Percentiles rank a stretch among this genome's conserved stretches.
Conservation (phyloP, 441 rosid genomes). For the Geranium incanum region DNA sequence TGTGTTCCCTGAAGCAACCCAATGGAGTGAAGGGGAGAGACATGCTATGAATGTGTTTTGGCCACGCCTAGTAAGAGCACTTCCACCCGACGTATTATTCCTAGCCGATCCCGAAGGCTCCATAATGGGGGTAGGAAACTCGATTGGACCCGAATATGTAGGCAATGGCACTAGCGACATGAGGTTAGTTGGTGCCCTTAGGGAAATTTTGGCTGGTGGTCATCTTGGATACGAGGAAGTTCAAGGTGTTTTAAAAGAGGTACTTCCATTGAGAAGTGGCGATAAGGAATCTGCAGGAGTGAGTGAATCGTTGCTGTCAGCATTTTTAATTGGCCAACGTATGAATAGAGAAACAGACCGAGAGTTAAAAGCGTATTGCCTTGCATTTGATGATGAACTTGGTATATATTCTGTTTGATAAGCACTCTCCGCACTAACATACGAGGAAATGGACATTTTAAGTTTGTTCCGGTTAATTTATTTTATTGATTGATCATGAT, state of each 20-base stretch:
- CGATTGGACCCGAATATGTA: slow-evolving; percentile 64
- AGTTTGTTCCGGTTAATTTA: slow-evolving; percentile 19
- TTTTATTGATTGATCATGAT: slow-evolving; percentile 22
- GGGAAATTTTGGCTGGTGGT: slow-evolving; percentile 92
- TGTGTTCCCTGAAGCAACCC: slow-evolving; percentile 84
- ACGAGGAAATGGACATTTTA: slow-evolving; percentile 8
- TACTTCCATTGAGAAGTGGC: slow-evolving; percentile 55
- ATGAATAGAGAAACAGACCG: slow-evolving; percentile 94
- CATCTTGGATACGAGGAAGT: slow-evolving; percentile 94
- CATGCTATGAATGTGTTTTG: slow-evolving; percentile 64
- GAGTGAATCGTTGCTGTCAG: slow-evolving; percentile 80
- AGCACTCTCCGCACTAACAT: slow-evolving; percentile 1
- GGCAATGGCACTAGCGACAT: slow-evolving; percentile 67
- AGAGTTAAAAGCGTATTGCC: slow-evolving; percentile 93
- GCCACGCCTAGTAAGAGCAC: slow-evolving; percentile 60
- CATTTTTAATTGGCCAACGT: slow-evolving; percentile 91
- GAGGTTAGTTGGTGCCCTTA: slow-evolving; percentile 89
- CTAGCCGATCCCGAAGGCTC: slow-evolving; percentile 95
- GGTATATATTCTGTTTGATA: slow-evolving; percentile 37
- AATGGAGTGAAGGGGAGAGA: slow-evolving; percentile 92
- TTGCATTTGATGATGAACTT: slow-evolving; percentile 87
- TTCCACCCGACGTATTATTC: slow-evolving; percentile 79
- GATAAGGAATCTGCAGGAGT: slow-evolving; percentile 44
- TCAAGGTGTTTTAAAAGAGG: slow-evolving; percentile 76
- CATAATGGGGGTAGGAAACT: slow-evolving; percentile 60